Conservation (phyloP, 306 rosid genomes). For the Trifolium fragiferum region DNA sequence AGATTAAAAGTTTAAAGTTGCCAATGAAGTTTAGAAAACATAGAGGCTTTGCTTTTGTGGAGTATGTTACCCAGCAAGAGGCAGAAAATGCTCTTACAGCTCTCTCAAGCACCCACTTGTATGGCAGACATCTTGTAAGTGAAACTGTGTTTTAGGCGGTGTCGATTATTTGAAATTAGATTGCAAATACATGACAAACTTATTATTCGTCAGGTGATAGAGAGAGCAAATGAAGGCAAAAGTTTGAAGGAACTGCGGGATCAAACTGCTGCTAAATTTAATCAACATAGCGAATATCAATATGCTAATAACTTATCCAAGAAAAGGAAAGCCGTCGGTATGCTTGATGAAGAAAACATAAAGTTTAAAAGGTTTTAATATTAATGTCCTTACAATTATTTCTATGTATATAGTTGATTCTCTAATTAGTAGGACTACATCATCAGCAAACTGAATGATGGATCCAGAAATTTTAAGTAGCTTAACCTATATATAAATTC, state of each 20-base stretch:
- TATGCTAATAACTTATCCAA: slow-evolving; percentile 54
- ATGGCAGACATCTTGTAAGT: slow-evolving; percentile 92
- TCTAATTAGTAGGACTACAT: too few species aligned
- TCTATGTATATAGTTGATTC: too few species aligned
- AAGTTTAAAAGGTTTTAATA: slow-evolving; percentile 56
- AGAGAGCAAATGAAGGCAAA: slow-evolving; percentile 91
- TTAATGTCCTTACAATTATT: too few species aligned
- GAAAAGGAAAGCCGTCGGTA: slow-evolving; percentile 68
- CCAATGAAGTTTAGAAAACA: slow-evolving; percentile 85
- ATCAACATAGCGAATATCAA: slow-evolving; percentile 55
- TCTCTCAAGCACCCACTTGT: slow-evolving; percentile 81
- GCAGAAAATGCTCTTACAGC: slow-evolving; percentile 77
- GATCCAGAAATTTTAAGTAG: too few species aligned
- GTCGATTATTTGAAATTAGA: neutral
- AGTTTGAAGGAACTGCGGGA: slow-evolving; percentile 84
- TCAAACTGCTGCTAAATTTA: slow-evolving; percentile 71
- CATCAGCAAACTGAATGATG: too few species aligned
- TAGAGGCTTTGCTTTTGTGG: slow-evolving; percentile 96
- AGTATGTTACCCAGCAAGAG: slow-evolving; percentile 88
- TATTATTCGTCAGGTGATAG: slow-evolving; percentile 63
- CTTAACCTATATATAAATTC: too few species aligned
- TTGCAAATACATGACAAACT: slow-evolving; percentile 8
- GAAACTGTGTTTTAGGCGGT: slow-evolving; percentile 16
- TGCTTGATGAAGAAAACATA: slow-evolving; percentile 63
- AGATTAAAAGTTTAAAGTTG: slow-evolving; percentile 86